Evolutionary conservation across 352 stramenopile genomes (phyloP), one percentile per base, ranked within the genome.

Genomic region (Phytophthora lateralis): DNA sequence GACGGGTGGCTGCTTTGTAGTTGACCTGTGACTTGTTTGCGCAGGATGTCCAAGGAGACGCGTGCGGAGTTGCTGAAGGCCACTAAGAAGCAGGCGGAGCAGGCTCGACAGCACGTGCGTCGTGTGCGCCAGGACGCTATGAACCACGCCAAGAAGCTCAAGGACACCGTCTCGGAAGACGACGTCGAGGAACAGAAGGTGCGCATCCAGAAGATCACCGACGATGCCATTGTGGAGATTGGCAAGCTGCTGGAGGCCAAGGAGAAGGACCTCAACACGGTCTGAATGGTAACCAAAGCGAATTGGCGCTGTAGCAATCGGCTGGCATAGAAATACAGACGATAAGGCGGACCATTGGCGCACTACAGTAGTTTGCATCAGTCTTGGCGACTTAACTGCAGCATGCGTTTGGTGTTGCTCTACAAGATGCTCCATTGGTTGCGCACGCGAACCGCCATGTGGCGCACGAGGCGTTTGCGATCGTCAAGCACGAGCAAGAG

Each of bases 351-450:
- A 3, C 6, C 20, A 37, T 10, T 18, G 39, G 35, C 47, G 32
- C 39, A n/a, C n/a, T n/a, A n/a, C n/a, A 58, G 30, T 63, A 42
- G 24, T 45, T 64, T 60, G 45, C 42, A 47, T 66, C 55, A 61
- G 27, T 47, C 38, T 39, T 63, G 41, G 26, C 54, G 14, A 29
- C 18, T 14, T 39, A 26, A 12, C 37, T 49, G 47, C 60, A 55
- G 51, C 37, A 63, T 15, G 42, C 24, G 41, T 48, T 44, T 49
- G 32, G n/a, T 54, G 35, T 60, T 41, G 26, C n/a, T 74, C 68
- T 89, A 95, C 61, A 97, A 72, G 38, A 97, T 82, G 54, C 89
- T 93, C 90, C 90, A 97, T 64, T 90, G 73, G 76, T 97, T 97
- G 59, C 90, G 87, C 55, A 96, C 85, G n/a, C 87, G 83, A 50